phyloP scores from a whole-genome alignment of 768 basidiomycete genomes.

The Russula griseocarnosa region DNA sequence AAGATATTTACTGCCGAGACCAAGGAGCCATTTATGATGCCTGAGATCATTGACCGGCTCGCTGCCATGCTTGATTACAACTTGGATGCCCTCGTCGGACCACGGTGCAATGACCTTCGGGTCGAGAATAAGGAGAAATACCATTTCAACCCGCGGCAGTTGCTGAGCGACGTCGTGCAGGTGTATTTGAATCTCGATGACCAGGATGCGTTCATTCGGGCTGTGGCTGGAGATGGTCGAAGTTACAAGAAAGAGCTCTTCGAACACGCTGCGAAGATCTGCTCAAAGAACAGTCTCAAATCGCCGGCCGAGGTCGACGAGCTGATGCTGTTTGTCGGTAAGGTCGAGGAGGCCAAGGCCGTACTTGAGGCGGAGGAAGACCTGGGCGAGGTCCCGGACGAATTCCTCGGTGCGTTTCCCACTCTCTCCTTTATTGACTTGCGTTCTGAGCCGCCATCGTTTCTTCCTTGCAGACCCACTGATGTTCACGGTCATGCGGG shows the following conservation, averaged over 20 bases:
- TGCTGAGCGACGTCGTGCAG: conserved; percentile 83
- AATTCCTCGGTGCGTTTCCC: conserved; percentile 72
- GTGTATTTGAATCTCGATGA: conserved; percentile 87
- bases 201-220: conserved; percentile 71
- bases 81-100: conserved; percentile 82
- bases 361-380: conserved; percentile 86
- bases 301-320: conserved; percentile 69
- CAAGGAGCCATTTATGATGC: conserved; percentile 89
- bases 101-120: conserved; percentile 78
- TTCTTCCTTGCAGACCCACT: conserved; percentile 64
- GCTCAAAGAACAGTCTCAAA: conserved; percentile 62
- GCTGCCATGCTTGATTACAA: conserved; percentile 98
- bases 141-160: conserved; percentile 76
- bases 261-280: conserved; percentile 67
- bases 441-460: conserved; percentile 14
- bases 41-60: conserved; percentile 91
- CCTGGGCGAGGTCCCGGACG: conserved; percentile 89
- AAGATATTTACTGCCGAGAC: conserved; percentile 91
- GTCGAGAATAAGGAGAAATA: conserved; percentile 86
- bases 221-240: conserved; percentile 90
- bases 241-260: conserved; percentile 86
- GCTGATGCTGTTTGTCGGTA: conserved; percentile 64
- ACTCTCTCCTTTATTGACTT: conserved; percentile 18
- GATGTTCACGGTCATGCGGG: conserved; percentile 90
- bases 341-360: conserved; percentile 81